A percentile compares a stretch with the other conserved stretches of the same genome.
These are phyloP conservation scores for Alternaria brassicae DNA, from an alignment of 2,329 filamentous ascomycete genomes.

Conservation along the genomic window DNA sequence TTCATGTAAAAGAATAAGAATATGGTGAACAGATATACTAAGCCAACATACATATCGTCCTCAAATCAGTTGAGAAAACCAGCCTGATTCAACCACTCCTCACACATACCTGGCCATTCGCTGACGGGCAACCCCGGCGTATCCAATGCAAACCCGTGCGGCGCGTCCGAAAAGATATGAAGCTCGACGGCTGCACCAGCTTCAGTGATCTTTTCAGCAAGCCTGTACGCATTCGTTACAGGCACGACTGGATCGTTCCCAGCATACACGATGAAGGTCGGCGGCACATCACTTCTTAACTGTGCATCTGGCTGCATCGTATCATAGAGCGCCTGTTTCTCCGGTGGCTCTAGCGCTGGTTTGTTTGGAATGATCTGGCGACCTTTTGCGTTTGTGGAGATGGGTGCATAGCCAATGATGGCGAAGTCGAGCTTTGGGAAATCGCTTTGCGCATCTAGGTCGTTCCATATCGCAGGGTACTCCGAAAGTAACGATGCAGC, in stretches of 20 bases:
- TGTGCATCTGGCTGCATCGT: constrained; percentile 29
- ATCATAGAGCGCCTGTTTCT: constrained; percentile 30
- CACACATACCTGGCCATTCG: constrained; percentile 24
- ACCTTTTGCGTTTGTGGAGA: constrained; percentile 29
- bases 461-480: constrained; percentile 13
- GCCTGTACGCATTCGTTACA: constrained; percentile 25
- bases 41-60: neutral
- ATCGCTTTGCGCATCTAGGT: neutral
- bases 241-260: constrained; percentile 30
- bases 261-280: constrained; percentile 28
- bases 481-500: constrained; percentile 22
- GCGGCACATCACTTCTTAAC: constrained; percentile 11
- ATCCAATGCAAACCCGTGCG: constrained; percentile 31
- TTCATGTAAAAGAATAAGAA: no score
- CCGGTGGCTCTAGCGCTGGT: constrained; percentile 18
- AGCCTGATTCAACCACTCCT: constrained; percentile 25
- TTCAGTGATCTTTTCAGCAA: constrained; percentile 21
- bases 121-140: constrained; percentile 21
- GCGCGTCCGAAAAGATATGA: constrained; percentile 31
- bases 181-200: constrained; percentile 21
- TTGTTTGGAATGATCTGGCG: constrained; percentile 24
- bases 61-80: constrained; percentile 7
- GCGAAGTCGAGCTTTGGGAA: constrained; percentile 20
- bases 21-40: no score
- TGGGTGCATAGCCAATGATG: constrained; percentile 29